Evolutionary conservation across 441 rosid genomes (phyloP).

Genomic region (Mallotus repandus): DNA sequence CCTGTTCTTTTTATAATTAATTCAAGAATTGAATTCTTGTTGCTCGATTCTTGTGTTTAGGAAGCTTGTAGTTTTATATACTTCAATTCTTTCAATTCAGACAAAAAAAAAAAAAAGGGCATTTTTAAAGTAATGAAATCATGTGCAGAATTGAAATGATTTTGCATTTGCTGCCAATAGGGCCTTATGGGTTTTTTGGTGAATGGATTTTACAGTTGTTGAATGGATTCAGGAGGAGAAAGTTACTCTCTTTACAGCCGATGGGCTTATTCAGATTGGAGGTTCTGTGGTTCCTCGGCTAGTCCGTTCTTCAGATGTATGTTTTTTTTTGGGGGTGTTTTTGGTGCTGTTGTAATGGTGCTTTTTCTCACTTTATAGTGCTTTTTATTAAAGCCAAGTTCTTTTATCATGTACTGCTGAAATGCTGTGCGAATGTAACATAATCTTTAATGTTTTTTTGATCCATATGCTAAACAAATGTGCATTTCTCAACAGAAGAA

Average conservation of each 20-base stretch:
- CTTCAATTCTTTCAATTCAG: no score
- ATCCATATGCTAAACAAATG: constrained; percentile 4
- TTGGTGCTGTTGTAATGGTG: background rate
- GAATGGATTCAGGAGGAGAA: constrained; percentile 85
- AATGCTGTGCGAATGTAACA: background rate
- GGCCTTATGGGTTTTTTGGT: background rate
- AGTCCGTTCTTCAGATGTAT: constrained; percentile 54
- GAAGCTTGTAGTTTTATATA: no score
- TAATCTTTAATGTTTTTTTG: background rate
- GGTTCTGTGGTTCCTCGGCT: constrained; percentile 83
- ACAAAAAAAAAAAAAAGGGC: no score
- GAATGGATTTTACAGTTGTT: constrained; percentile 10
- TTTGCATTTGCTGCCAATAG: no score
- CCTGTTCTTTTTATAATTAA: background rate
- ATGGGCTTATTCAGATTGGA: constrained; percentile 91
- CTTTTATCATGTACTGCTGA: no score
- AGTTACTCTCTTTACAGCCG: constrained; percentile 77
- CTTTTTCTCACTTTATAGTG: no score
- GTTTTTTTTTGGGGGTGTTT: constrained; percentile 9
- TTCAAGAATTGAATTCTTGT: no score
- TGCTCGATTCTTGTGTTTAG: no score
- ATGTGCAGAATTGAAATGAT: no score
- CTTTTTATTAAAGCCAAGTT: no score
- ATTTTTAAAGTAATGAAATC: no score
- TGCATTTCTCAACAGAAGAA: constrained; percentile 44